phyloP scores from a whole-genome alignment of 257 asterid genomes.

The Paraleonurus japonicus region DNA sequence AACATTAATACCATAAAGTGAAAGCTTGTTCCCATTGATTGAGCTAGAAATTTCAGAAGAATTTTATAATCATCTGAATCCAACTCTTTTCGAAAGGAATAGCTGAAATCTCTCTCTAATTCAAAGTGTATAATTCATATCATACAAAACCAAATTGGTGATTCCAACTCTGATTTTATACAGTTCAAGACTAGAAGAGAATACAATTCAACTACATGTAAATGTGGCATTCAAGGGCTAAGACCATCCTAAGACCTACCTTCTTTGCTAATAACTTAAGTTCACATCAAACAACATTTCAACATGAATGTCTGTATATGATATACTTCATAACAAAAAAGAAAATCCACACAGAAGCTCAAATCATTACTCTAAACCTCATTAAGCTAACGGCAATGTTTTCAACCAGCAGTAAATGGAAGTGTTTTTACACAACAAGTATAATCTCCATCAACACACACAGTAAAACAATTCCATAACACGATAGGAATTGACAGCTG shows the following conservation, averaged over 20 bases:
- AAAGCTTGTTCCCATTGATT: not conserved
- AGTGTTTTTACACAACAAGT: not conserved
- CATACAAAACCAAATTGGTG: not conserved
- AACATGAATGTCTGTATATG: not conserved
- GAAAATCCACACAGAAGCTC: not conserved
- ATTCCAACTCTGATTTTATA: not conserved
- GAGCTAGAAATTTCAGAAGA: not conserved
- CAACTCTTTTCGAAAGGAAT: not conserved
- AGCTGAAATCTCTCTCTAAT: not conserved
- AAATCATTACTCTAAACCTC: not conserved
- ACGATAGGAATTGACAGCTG: not conserved
- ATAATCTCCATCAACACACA: conserved; percentile 1
- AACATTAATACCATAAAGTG: not conserved
- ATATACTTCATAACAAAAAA: not conserved
- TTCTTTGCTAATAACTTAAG: not conserved
- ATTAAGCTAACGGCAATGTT: not conserved
- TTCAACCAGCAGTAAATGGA: not conserved
- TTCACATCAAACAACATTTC: not conserved
- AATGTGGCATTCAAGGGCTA: not conserved
- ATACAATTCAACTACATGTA: not conserved
- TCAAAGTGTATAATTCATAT: not conserved
- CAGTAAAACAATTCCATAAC: not conserved
- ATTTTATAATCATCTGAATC: not conserved
- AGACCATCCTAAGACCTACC: not conserved
- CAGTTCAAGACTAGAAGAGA: not conserved